These are phyloP conservation scores for Podospora pseudocomata DNA, from an alignment of 495 filamentous ascomycete genomes.

Conservation along the genomic window DNA sequence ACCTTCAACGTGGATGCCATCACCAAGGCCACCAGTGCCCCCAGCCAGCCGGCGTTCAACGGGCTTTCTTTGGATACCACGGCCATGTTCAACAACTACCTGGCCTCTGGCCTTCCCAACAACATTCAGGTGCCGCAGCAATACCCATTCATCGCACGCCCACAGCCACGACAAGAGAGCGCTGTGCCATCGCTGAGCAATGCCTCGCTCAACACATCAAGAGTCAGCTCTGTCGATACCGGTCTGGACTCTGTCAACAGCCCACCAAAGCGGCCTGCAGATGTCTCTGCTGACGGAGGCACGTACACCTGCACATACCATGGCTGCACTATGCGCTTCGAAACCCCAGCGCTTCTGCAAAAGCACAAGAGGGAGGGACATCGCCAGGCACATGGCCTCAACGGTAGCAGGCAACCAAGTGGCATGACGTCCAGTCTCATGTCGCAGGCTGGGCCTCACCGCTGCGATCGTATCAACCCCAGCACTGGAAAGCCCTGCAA, in stretches of 20 bases:
- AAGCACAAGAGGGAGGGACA: conserved; percentile 96
- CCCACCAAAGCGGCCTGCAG: conserved; percentile 51
- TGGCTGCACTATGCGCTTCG: conserved; percentile 83
- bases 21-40: conserved; percentile 28
- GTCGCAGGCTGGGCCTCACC: conserved; percentile 33
- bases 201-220: conserved; percentile 37
- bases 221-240: conserved; percentile 41
- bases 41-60: conserved; percentile 39
- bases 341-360: conserved; percentile 78
- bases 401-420: conserved; percentile 21
- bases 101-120: conserved; percentile 37
- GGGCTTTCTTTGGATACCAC: conserved; percentile 39
- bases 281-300: conserved; percentile 70
- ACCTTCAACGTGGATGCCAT: conserved; percentile 32
- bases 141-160: conserved; percentile 52
- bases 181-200: conserved; percentile 42
- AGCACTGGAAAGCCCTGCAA: conserved; percentile 96
- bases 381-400: conserved; percentile 55
- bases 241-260: conserved; percentile 28
- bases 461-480: conserved; percentile 81
- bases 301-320: conserved; percentile 96
- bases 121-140: conserved; percentile 52
- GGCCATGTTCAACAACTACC: conserved; percentile 37
- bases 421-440: conserved; percentile 30
- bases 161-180: conserved; percentile 42